These are phyloP conservation scores for Ambrosiella beaveri DNA, from an alignment of 2,329 filamentous ascomycete genomes.

Conservation along the genomic window DNA sequence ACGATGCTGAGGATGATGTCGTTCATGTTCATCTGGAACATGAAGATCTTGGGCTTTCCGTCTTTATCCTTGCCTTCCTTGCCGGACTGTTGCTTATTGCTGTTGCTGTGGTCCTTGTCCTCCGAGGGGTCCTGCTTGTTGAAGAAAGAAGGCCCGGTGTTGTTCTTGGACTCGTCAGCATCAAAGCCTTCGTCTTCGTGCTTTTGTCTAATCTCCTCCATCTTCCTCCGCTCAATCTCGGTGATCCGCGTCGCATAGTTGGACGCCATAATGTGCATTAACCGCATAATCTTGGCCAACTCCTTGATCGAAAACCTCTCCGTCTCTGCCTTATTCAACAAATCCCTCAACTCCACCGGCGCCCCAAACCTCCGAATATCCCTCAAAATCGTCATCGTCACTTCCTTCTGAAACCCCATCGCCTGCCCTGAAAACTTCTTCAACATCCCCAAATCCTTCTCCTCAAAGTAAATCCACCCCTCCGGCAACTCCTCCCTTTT, in stretches of 20 bases:
- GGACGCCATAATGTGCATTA: constrained; percentile 39
- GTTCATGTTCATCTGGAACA: constrained; percentile 23
- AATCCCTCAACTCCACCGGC: constrained; percentile 46
- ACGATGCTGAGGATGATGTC: constrained; percentile 39
- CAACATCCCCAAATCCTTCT: constrained; percentile 34
- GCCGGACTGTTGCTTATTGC: background rate
- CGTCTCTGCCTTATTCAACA: constrained; percentile 39
- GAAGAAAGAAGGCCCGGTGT: constrained; percentile 1
- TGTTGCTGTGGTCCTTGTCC: constrained; percentile 2
- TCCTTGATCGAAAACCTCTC: constrained; percentile 26
- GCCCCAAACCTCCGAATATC: constrained; percentile 51
- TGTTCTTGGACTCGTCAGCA: constrained; percentile 5
- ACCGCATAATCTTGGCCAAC: constrained; percentile 41
- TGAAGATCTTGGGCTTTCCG: constrained; percentile 22
- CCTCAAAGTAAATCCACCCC: constrained; percentile 30
- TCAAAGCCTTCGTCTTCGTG: constrained; percentile 14
- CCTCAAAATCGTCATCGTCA: constrained; percentile 42
- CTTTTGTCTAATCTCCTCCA: constrained; percentile 11
- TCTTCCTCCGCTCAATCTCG: constrained; percentile 3
- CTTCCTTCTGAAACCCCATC: constrained; percentile 42
- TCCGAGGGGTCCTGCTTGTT: constrained; percentile 17
- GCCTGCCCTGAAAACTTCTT: constrained; percentile 43
- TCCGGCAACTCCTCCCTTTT: constrained; percentile 20
- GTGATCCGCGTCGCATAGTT: constrained; percentile 17
- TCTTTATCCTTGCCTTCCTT: constrained; percentile 15